Base-by-base conservation (phyloP, 208 protist species). In the Leishmania martiniquensis region DNA sequence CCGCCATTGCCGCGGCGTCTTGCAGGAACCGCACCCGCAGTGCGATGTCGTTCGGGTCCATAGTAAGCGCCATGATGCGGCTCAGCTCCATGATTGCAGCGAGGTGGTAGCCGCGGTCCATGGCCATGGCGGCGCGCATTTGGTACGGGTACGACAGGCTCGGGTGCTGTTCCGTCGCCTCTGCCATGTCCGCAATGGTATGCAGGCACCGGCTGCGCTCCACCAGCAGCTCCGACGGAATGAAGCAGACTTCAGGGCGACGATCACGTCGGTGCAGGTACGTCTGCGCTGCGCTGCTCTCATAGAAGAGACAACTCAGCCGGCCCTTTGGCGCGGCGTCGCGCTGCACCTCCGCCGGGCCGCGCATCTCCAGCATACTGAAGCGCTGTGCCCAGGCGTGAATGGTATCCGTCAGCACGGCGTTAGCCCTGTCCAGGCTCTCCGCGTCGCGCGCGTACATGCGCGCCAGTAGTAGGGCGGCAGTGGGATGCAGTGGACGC, bases 121-220 rank as follows among this genome's bases (percentile, higher is more conserved):
- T 91, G 34, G 69, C 71, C 78, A 84, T 81, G 29, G 87, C 87
- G 4, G 87, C 87, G 52, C 87, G 83, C 66, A 87, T 76, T 59
- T 82, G 83, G 44, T 86, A 86, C 0, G 85, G 85, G 72, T 86
- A 81, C 6, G 85, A 86, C 37, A 87, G 65, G n/a, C 44, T 72
- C 5, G 83, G 86, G 63, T 87, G 63, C 54, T 80, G 73, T 52
- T 71, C 60, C n/a, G 78, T 85, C 5, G 85, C 82, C 66, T 78
- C 82, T 20, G 69, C 75, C 0, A 87, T 63, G 70, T 87, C 85
- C 5, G 63, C 70, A 10, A 80, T 63, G 29, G 52, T 69, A 51
- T 65, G 54, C 57, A 81, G 73, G 42, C 75, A 81, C 54, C 77
- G 80, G 62, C 82, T 88, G 52, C 84, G 84, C 59, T 82, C 81